A percentile compares a stretch with the other conserved stretches of the same genome.
phyloP scores from a whole-genome alignment of 176 grass and related monocot species.

The Oryza punctata region DNA sequence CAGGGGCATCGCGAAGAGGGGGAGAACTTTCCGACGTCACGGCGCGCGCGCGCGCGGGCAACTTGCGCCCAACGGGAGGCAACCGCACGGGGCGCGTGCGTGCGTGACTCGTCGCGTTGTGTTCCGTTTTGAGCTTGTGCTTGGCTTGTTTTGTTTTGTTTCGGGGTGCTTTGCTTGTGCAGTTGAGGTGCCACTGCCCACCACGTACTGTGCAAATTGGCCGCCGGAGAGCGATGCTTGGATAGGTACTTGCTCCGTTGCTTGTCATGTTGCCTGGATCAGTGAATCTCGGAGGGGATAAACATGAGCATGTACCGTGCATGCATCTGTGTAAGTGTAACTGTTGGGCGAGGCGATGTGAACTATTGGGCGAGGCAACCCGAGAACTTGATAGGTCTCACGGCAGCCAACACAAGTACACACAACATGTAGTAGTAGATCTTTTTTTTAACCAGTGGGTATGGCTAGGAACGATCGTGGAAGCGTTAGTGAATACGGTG shows the following conservation, averaged over 20 bases:
- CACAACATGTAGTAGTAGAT: not conserved
- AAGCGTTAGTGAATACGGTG: not conserved
- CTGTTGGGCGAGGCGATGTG: too few species aligned
- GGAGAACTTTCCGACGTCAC: slow-evolving; percentile 43
- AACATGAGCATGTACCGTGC: not conserved
- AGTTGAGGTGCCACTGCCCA: not conserved
- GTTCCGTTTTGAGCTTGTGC: not conserved
- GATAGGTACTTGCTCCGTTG: not conserved
- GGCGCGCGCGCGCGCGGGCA: too few species aligned
- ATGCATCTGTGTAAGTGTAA: not conserved
- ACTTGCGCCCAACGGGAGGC: too few species aligned
- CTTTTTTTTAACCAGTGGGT: not conserved
- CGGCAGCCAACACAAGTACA: not conserved
- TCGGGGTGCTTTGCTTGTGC: too few species aligned
- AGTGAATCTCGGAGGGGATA: not conserved
- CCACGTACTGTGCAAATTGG: not conserved
- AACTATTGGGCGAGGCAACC: not conserved
- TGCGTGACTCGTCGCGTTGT: not conserved
- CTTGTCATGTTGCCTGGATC: not conserved
- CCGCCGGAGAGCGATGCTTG: not conserved
- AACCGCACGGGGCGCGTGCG: too few species aligned
- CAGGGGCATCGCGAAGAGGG: not conserved
- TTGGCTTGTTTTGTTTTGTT: too few species aligned
- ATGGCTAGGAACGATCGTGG: not conserved
- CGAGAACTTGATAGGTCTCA: not conserved